These are phyloP conservation scores for Euphorbia pulcherrima DNA, from an alignment of 345 rosid species.

Conservation along the genomic window DNA sequence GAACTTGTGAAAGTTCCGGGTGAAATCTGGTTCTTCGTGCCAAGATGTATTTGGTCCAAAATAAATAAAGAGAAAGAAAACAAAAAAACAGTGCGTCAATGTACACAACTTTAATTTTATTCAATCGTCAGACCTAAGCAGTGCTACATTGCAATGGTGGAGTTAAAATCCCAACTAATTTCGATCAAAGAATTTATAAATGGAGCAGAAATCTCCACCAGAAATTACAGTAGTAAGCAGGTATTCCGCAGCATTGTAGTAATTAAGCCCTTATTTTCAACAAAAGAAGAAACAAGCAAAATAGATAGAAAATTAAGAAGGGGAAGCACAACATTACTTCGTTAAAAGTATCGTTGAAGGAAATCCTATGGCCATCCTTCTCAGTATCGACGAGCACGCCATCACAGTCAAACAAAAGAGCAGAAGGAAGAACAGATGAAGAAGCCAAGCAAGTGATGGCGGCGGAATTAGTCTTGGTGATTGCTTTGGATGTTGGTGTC, in stretches of 20 bases:
- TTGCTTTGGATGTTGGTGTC: conserved; percentile 18
- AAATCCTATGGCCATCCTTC: conserved; percentile 90
- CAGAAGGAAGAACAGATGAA: conserved; percentile 57
- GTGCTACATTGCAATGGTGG: background rate
- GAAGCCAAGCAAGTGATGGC: conserved; percentile 49
- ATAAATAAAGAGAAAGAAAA: too few species aligned
- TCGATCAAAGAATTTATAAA: too few species aligned
- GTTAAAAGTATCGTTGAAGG: conserved; percentile 85
- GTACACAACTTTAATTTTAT: background rate
- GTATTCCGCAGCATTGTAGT: background rate
- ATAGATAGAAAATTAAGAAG: background rate
- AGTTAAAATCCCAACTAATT: background rate
- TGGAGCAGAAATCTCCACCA: too few species aligned
- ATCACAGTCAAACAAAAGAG: conserved; percentile 87
- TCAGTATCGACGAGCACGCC: conserved; percentile 97
- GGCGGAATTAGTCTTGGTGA: conserved; percentile 22
- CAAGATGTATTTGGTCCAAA: too few species aligned
- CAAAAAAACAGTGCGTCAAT: too few species aligned
- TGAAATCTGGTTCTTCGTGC: too few species aligned
- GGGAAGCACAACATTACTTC: conserved; percentile 42
- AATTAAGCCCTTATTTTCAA: background rate
- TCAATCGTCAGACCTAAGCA: background rate
- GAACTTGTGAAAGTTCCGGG: too few species aligned
- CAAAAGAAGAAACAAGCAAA: background rate
- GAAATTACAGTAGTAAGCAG: too few species aligned